Evolutionary conservation across 768 basidiomycete genomes (phyloP).

Genomic region (Hygrophorus pudorinus): DNA sequence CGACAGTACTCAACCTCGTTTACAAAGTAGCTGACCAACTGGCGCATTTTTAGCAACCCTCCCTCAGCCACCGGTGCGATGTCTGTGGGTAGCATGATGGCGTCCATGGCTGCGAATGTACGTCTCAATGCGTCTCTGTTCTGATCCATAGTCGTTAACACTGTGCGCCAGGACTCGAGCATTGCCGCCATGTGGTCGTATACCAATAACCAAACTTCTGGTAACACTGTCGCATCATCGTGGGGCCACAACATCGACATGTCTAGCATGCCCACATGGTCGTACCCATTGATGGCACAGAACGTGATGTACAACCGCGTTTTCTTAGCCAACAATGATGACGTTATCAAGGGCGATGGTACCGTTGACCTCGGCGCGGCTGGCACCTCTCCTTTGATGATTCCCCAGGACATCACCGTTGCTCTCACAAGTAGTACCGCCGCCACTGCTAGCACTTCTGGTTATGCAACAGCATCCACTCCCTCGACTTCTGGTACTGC

Average conservation of each 20-base stretch:
- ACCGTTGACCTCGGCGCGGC: constrained; percentile 36
- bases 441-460: constrained; percentile 11
- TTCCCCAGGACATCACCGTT: constrained; percentile 48
- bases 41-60: constrained; percentile 36
- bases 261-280: constrained; percentile 41
- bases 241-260: constrained; percentile 65
- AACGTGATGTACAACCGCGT: constrained; percentile 46
- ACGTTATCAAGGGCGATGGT: constrained; percentile 41
- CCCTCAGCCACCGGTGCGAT: constrained; percentile 33
- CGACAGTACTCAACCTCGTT: background rate
- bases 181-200: constrained; percentile 48
- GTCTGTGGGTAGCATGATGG: constrained; percentile 47
- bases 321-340: constrained; percentile 38
- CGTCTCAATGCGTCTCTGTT: constrained; percentile 9
- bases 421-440: constrained; percentile 24
- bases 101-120: constrained; percentile 34
- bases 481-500: constrained; percentile 18
- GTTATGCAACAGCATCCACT: constrained; percentile 10
- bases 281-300: constrained; percentile 38
- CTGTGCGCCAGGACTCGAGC: constrained; percentile 35
- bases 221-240: constrained; percentile 34
- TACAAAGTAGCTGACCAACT: constrained; percentile 5
- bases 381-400: constrained; percentile 38
- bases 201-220: constrained; percentile 35
- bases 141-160: constrained; percentile 1